phyloP scores from a whole-genome alignment of 495 filamentous ascomycete genomes.

The Staphylotrichum tortipilum region DNA sequence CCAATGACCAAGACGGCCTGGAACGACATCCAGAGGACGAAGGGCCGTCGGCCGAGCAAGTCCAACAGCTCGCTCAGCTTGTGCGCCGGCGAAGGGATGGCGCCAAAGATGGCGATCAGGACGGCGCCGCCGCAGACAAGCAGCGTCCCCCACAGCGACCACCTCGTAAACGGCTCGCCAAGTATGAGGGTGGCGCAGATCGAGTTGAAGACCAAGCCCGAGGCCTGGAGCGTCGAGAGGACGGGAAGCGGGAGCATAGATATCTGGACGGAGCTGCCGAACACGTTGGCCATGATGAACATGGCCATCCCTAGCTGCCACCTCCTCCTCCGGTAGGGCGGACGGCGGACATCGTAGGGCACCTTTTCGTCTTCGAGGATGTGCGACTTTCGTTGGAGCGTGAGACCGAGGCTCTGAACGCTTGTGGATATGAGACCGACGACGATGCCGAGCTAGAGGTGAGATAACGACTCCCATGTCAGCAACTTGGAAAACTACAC shows the following conservation, averaged over 20 bases:
- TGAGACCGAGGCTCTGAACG: slow-evolving; percentile 89
- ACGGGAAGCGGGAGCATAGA: slow-evolving; percentile 93
- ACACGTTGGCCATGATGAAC: slow-evolving; percentile 88
- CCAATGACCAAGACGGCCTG: slow-evolving; percentile 62
- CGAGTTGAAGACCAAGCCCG: slow-evolving; percentile 95
- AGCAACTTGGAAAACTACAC: not conserved
- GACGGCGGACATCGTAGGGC: slow-evolving; percentile 66
- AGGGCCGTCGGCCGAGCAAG: slow-evolving; percentile 63
- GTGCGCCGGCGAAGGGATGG: slow-evolving; percentile 91
- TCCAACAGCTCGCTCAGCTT: slow-evolving; percentile 70
- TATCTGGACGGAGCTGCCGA: slow-evolving; percentile 95
- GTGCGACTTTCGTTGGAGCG: slow-evolving; percentile 97
- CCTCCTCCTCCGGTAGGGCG: slow-evolving; percentile 80
- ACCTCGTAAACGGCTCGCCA: slow-evolving; percentile 85
- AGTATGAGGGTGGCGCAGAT: slow-evolving; percentile 92
- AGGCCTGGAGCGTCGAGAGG: slow-evolving; percentile 90
- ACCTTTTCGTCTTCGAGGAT: slow-evolving; percentile 92
- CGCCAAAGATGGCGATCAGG: slow-evolving; percentile 88
- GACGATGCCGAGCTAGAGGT: slow-evolving; percentile 69
- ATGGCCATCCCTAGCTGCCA: slow-evolving; percentile 99
- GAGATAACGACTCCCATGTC: slow-evolving; percentile 9
- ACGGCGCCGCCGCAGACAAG: slow-evolving; percentile 81
- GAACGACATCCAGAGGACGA: slow-evolving; percentile 84
- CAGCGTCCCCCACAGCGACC: slow-evolving; percentile 79
- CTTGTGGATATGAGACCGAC: slow-evolving; percentile 90